Evolutionary conservation across 2,329 filamentous ascomycete species (phyloP).

Genomic region (Knufia petricola): DNA sequence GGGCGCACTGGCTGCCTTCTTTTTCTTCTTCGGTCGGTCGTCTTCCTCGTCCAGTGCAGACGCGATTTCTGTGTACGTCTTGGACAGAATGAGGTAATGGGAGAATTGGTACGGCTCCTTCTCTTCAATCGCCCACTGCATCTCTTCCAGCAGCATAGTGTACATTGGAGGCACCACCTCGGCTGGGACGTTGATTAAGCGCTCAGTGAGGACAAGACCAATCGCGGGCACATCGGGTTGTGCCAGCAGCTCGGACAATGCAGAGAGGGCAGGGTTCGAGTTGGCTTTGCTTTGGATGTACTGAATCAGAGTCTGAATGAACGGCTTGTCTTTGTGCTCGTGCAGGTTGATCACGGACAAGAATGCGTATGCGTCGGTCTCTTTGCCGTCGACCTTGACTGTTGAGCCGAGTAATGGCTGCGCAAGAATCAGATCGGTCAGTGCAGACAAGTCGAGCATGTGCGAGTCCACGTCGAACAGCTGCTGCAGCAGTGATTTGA

Average conservation of each 20-base stretch:
- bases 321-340: constrained; percentile 64
- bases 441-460: constrained; percentile 75
- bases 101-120: constrained; percentile 87
- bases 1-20: constrained; percentile 45
- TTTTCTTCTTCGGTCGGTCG: constrained; percentile 55
- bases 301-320: constrained; percentile 58
- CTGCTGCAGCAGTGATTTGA: constrained; percentile 82
- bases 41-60: constrained; percentile 66
- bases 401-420: constrained; percentile 86
- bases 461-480: constrained; percentile 81
- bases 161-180: constrained; percentile 92
- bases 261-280: constrained; percentile 46
- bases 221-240: constrained; percentile 50
- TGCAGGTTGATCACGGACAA: constrained; percentile 76
- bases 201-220: constrained; percentile 81
- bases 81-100: constrained; percentile 84
- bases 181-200: constrained; percentile 91
- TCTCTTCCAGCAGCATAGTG: constrained; percentile 84
- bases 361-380: constrained; percentile 85
- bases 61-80: constrained; percentile 82
- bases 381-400: constrained; percentile 93
- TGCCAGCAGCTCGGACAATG: constrained; percentile 50
- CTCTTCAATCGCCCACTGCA: constrained; percentile 77
- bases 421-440: constrained; percentile 76
- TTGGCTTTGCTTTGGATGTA: constrained; percentile 56